Conservation (phyloP, 2,329 filamentous ascomycete genomes). For the Pestalotiopsis sp. region DNA sequence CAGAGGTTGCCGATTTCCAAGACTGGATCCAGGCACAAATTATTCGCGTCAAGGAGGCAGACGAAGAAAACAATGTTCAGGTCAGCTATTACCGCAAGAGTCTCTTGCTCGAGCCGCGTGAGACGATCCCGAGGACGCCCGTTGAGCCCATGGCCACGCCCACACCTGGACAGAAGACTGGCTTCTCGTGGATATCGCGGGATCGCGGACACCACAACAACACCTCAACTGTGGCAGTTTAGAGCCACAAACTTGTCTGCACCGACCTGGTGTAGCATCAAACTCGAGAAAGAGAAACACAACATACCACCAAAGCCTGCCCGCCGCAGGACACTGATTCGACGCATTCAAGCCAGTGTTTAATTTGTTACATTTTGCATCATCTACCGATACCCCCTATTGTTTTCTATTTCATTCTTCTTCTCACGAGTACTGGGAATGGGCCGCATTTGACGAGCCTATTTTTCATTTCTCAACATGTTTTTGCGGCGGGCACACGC, state of each 20-base stretch:
- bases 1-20: constrained; percentile 84
- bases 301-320: neutral
- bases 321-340: neutral
- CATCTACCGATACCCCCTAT: constrained; percentile 33
- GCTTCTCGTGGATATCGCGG: constrained; percentile 53
- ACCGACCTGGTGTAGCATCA: neutral
- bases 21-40: constrained; percentile 89
- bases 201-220: constrained; percentile 37
- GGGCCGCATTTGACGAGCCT: constrained; percentile 18
- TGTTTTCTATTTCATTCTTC: constrained; percentile 24
- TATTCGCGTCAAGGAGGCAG: constrained; percentile 67
- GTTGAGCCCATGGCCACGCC: constrained; percentile 26
- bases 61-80: constrained; percentile 55
- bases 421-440: constrained; percentile 27
- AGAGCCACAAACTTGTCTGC: neutral
- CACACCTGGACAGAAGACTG: constrained; percentile 33
- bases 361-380: constrained; percentile 19
- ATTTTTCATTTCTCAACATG: constrained; percentile 18
- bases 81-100: constrained; percentile 78
- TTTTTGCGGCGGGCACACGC: neutral
- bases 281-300: neutral
- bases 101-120: constrained; percentile 77
- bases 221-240: constrained; percentile 5
- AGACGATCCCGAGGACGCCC: constrained; percentile 40
- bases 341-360: constrained; percentile 1